Conservation (phyloP, 192 early-diverging fungal species). For the Chytriomyces hyalinus region DNA sequence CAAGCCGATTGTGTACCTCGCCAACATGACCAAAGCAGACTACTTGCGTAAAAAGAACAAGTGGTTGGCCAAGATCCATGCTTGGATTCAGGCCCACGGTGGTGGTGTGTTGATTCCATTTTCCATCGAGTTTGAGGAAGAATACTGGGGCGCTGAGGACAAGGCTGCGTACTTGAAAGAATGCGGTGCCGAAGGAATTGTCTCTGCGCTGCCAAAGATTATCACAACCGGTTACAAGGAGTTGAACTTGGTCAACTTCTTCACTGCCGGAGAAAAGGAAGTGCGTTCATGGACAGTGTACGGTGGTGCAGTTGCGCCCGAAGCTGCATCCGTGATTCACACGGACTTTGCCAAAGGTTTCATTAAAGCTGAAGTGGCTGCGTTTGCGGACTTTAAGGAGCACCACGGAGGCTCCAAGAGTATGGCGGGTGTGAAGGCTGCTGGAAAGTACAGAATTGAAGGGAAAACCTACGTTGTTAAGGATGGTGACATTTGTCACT, state of each 20-base stretch:
- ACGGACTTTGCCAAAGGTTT: slow-evolving; percentile 76
- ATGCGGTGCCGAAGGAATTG: slow-evolving; percentile 11
- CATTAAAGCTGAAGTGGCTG: slow-evolving; percentile 81
- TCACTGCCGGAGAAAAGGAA: slow-evolving; percentile 88
- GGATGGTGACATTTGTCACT: slow-evolving; percentile 81
- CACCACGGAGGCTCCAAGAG: slow-evolving; percentile 66
- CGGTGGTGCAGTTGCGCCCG: slow-evolving; percentile 76
- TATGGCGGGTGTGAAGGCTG: slow-evolving; percentile 76
- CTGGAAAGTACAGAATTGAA: slow-evolving; percentile 87
- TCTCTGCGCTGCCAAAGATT: slow-evolving; percentile 83
- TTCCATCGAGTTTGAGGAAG: slow-evolving; percentile 81
- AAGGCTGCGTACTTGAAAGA: slow-evolving; percentile 49
- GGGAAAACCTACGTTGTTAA: slow-evolving; percentile 90
- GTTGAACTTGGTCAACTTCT: slow-evolving; percentile 89
- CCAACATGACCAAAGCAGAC: slow-evolving; percentile 86
- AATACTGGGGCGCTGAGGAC: slow-evolving; percentile 59
- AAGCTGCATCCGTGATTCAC: slow-evolving; percentile 90
- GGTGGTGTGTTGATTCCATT: slow-evolving; percentile 76
- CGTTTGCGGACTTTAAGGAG: slow-evolving; percentile 61
- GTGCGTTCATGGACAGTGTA: slow-evolving; percentile 88
- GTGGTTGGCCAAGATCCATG: slow-evolving; percentile 61
- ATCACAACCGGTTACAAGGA: slow-evolving; percentile 84
- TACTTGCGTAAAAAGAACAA: slow-evolving; percentile 94
- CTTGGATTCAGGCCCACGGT: slow-evolving; percentile 44
- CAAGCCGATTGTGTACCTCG: slow-evolving; percentile 66